A percentile compares a stretch with the other conserved stretches of the same genome.
phyloP scores from a whole-genome alignment of 139 green algal genomes.

The Pleodorina starrii region DNA sequence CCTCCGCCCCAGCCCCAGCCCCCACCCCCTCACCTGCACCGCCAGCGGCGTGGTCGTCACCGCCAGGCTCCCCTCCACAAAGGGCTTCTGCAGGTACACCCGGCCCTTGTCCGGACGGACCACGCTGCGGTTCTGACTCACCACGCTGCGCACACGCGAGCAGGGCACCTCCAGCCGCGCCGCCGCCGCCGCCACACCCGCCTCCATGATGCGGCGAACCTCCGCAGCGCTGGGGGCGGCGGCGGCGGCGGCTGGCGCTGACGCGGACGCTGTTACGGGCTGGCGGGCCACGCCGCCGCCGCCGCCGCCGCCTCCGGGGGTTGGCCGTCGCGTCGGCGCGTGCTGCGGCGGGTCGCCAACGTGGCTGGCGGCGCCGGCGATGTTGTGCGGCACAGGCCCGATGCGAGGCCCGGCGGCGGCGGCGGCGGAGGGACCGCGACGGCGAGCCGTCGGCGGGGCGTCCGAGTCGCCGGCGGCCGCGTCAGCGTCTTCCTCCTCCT shows the following conservation, averaged over 20 bases:
- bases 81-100: conserved; percentile 45
- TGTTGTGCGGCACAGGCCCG: too few species aligned
- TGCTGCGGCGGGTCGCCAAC: too few species aligned
- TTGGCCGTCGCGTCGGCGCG: too few species aligned
- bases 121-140: conserved; percentile 20
- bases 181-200: conserved; percentile 34
- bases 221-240: not conserved
- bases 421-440: not conserved
- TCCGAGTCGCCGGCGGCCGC: not conserved
- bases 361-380: too few species aligned
- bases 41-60: conserved; percentile 4
- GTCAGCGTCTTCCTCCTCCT: not conserved
- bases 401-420: not conserved
- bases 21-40: conserved; percentile 27
- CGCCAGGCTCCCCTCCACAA: conserved; percentile 32
- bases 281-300: not conserved
- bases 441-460: not conserved
- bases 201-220: conserved; percentile 43
- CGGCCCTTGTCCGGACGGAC: conserved; percentile 39
- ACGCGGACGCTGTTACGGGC: not conserved
- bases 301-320: not conserved
- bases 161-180: not conserved
- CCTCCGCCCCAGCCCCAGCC: not conserved
- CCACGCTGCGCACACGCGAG: conserved; percentile 40
- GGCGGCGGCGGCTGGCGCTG: too few species aligned